Conservation (phyloP, 2,329 filamentous ascomycete species). For the Fusarium sp. region DNA sequence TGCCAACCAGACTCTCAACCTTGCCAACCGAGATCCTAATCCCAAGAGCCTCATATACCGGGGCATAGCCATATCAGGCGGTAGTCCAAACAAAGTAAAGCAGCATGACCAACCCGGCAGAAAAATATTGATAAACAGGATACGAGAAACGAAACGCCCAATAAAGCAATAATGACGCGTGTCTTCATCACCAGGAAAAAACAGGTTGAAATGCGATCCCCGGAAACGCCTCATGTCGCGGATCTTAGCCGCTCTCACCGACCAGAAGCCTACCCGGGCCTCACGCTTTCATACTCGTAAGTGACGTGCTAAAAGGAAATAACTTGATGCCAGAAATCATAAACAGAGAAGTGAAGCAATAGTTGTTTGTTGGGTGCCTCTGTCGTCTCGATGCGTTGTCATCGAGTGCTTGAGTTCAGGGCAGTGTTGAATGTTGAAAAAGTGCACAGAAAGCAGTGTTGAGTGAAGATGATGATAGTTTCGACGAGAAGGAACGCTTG, state of each 20-base stretch:
- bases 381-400: not conserved
- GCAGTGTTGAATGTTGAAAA: constrained; percentile 36
- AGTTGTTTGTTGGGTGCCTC: constrained; percentile 16
- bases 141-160: constrained; percentile 6
- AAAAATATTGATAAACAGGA: constrained; percentile 20
- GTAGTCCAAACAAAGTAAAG: constrained; percentile 24
- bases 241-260: constrained; percentile 54
- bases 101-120: constrained; percentile 1
- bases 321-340: constrained; percentile 4
- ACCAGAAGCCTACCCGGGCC: constrained; percentile 49
- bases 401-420: constrained; percentile 25
- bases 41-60: constrained; percentile 9
- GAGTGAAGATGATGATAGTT: not conserved
- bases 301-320: constrained; percentile 23
- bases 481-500: constrained; percentile 7
- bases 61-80: constrained; percentile 15
- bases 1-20: constrained; percentile 11
- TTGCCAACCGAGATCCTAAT: constrained; percentile 14
- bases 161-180: constrained; percentile 12
- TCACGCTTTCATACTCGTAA: constrained; percentile 42
- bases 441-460: constrained; percentile 16
- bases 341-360: constrained; percentile 20
- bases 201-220: constrained; percentile 23
- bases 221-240: constrained; percentile 43
- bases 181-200: constrained; percentile 15